Evolutionary conservation across 768 basidiomycete genomes (phyloP), one percentile per base, ranked within the genome.

Genomic region (Leccinellum albellum): DNA sequence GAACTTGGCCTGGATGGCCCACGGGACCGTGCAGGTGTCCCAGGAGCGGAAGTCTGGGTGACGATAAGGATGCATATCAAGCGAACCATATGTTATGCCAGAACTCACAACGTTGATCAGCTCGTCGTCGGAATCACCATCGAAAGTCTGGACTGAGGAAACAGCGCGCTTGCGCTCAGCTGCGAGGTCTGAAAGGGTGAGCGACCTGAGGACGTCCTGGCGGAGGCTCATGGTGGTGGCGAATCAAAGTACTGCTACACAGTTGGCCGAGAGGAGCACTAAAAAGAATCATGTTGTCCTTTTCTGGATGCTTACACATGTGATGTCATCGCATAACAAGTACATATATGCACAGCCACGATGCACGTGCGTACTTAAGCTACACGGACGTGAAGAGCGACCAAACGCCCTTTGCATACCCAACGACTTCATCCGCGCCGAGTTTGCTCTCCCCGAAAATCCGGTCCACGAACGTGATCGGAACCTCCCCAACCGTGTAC

Each of bases 391-490:
- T 81, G 74, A 94, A 95, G 50, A 96, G 72, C 29, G 78, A 72
- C 84, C 88, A 91, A 7, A 95, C 91, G 4, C 93, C 93, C 70
- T 89, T 90, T 0, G 82, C 85, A 64, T 95, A 96, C 15, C 84
- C 84, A 3, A 96, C 90, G 59, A 96, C 79, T 76, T 96, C 94
- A 70, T 88, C 84, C 28, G 90, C 88, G 15, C 91, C 89, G 45
- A 96, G 78, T 74, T 96, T 96, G 71, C 91, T 94, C 74, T 95
- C 92, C 1, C 94, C 94, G 70, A 89, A 95, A 67, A 96, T 87
- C 35, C 94, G 83, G 74, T 96, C 94, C 46, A 95, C 94, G 65
- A 96, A 96, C 3, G 93, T 96, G 60, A 96, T 96, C 1, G 94
- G 94, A 24, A 96, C 82, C 71, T 96, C 94, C 4, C 92, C 94